These are phyloP conservation scores for Ustulina deusta DNA, from an alignment of 2,329 filamentous ascomycete species.

Conservation along the genomic window DNA sequence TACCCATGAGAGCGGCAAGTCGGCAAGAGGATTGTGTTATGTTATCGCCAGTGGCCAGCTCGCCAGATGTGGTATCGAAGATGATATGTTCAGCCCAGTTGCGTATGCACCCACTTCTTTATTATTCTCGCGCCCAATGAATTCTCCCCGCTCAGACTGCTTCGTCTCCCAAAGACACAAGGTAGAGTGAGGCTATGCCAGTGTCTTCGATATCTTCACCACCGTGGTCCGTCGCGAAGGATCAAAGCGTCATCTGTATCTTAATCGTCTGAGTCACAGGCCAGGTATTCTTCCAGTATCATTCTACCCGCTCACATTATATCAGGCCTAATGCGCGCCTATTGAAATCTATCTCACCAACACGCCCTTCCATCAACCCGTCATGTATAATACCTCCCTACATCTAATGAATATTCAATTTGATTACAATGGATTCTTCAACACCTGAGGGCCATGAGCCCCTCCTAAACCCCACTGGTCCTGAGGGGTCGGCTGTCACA, in stretches of 20 bases:
- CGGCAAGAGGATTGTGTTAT: no score
- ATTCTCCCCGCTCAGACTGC: no score
- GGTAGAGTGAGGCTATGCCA: not conserved
- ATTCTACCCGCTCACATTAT: not conserved
- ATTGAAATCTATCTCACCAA: not conserved
- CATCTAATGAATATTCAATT: slow-evolving; percentile 2
- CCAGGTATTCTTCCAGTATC: not conserved
- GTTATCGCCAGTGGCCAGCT: no score
- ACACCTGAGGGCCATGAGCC: slow-evolving; percentile 28
- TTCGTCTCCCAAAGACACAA: no score
- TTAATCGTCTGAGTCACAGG: slow-evolving; percentile 17
- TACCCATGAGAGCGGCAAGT: no score
- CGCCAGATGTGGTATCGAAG: no score
- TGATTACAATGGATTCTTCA: slow-evolving; percentile 40
- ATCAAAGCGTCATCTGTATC: not conserved
- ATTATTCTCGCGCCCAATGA: no score
- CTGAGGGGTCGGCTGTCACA: slow-evolving; percentile 29
- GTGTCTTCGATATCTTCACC: not conserved
- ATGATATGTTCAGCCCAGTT: no score
- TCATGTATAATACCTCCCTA: not conserved
- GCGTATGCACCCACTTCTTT: no score
- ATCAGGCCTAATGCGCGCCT: not conserved
- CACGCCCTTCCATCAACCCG: no score
- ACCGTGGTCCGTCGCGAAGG: not conserved
- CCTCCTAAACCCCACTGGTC: slow-evolving; percentile 34